Percentiles rank a stretch among this genome's conserved stretches.
Evolutionary conservation across 305 asterid species (phyloP).

Genomic region (Rubia balearica): DNA sequence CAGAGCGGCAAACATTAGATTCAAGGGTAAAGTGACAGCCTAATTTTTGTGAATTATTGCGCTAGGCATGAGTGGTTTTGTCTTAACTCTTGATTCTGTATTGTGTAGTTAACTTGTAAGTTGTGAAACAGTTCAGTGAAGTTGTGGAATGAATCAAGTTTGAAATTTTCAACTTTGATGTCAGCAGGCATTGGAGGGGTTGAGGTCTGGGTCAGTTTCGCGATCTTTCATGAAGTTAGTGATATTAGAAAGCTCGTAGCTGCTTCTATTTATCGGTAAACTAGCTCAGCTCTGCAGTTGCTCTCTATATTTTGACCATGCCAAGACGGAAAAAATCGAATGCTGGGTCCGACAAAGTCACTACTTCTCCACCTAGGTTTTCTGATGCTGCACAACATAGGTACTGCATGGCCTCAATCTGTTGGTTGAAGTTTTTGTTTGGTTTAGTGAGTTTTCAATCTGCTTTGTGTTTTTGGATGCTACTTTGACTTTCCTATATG

Average conservation of each 20-base stretch:
- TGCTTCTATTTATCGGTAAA: neutral
- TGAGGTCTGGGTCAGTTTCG: too few relatives aligned
- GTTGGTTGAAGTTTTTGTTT: neutral
- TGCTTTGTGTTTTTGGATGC: neutral
- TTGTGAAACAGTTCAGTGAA: neutral
- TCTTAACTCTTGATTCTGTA: neutral
- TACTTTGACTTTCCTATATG: neutral
- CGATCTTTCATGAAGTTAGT: neutral
- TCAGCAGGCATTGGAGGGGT: neutral
- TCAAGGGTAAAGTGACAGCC: neutral
- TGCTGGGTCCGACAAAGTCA: conserved; percentile 5
- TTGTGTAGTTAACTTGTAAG: neutral
- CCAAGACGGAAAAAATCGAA: conserved; percentile 1
- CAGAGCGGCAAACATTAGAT: neutral
- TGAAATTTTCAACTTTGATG: neutral
- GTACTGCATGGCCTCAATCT: conserved; percentile 3
- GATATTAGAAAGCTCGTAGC: neutral
- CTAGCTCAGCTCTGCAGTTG: neutral
- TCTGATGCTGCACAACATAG: conserved; percentile 5
- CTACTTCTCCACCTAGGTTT: neutral
- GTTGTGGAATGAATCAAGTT: neutral
- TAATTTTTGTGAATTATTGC: neutral
- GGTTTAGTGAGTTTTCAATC: neutral
- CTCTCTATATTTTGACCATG: conserved; percentile 5
- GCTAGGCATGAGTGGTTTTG: neutral